phyloP scores from a whole-genome alignment of 2,329 filamentous ascomycete genomes.

The Clonostachys solani region DNA sequence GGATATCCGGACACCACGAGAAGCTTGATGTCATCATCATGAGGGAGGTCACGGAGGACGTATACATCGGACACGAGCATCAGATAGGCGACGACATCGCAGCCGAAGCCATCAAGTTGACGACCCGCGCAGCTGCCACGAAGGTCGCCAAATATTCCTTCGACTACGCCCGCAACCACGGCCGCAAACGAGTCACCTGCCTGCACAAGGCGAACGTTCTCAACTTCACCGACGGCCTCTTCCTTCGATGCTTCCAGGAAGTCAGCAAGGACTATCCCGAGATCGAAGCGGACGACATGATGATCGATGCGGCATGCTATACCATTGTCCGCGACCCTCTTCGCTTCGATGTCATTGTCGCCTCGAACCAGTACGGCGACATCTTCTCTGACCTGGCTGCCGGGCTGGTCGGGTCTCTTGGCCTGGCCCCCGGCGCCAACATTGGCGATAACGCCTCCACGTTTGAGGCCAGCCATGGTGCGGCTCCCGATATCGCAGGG shows the following conservation, averaged over 20 bases:
- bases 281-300: neutral
- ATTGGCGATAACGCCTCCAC: constrained; percentile 57
- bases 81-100: neutral
- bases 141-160: neutral
- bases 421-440: constrained; percentile 37
- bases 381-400: constrained; percentile 39
- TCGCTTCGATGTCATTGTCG: constrained; percentile 32
- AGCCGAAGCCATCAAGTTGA: neutral
- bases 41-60: neutral
- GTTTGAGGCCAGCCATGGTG: constrained; percentile 75
- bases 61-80: neutral
- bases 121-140: neutral
- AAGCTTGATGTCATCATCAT: neutral
- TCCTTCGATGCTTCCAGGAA: neutral
- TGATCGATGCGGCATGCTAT: constrained; percentile 1
- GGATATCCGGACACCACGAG: neutral
- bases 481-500: constrained; percentile 69
- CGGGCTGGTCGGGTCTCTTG: constrained; percentile 39
- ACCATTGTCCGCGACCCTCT: neutral
- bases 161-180: neutral
- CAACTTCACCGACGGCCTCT: neutral
- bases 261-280: neutral
- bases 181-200: neutral
- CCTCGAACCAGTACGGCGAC: constrained; percentile 43
- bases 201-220: neutral